phyloP scores from a whole-genome alignment of 2,329 filamentous ascomycete genomes.

The Penicillium palitans region DNA sequence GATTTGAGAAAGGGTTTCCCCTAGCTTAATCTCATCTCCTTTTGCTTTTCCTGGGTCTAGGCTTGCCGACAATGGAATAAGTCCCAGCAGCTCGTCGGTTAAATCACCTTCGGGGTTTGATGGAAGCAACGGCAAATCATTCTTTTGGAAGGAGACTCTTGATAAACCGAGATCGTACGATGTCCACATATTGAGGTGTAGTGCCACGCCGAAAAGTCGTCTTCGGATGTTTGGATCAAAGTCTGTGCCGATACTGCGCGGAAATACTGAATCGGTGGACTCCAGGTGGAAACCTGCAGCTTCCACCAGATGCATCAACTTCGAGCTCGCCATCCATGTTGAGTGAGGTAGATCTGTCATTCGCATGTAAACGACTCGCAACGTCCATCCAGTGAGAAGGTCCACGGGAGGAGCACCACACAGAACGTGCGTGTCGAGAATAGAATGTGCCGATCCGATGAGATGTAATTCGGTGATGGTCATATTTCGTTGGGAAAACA shows the following conservation, averaged over 20 bases:
- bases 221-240: slow-evolving; percentile 39
- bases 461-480: slow-evolving; percentile 49
- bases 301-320: slow-evolving; percentile 53
- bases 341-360: slow-evolving; percentile 54
- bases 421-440: slow-evolving; percentile 42
- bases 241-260: slow-evolving; percentile 3
- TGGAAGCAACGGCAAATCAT: slow-evolving; percentile 35
- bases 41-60: slow-evolving; percentile 52
- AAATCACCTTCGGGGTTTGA: slow-evolving; percentile 45
- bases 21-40: slow-evolving; percentile 45
- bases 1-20: slow-evolving; percentile 41
- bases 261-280: slow-evolving; percentile 16
- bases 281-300: slow-evolving; percentile 43
- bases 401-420: slow-evolving; percentile 28
- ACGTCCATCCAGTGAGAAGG: slow-evolving; percentile 46
- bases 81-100: slow-evolving; percentile 52
- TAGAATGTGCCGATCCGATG: slow-evolving; percentile 46
- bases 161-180: slow-evolving; percentile 59
- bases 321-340: slow-evolving; percentile 39
- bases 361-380: slow-evolving; percentile 55
- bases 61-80: slow-evolving; percentile 54
- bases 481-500: slow-evolving; percentile 50
- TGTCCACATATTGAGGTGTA: slow-evolving; percentile 60
- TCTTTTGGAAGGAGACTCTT: slow-evolving; percentile 50
- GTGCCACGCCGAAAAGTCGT: slow-evolving; percentile 51